Conservation (phyloP, 129 eudicot genomes). For the Artemisia tridentata region DNA sequence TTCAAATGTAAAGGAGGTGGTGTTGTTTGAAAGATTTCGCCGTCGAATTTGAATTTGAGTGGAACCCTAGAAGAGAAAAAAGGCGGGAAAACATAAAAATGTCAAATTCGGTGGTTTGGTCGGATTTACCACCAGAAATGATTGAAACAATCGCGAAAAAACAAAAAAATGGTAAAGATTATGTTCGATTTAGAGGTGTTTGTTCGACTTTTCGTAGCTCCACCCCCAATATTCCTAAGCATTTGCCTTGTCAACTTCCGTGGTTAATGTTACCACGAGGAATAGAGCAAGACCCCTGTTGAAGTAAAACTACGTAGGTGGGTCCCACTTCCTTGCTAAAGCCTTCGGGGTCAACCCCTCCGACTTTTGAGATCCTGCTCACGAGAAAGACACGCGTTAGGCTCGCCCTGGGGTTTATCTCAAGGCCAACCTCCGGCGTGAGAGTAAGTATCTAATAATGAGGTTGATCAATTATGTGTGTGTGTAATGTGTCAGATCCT, state of each 20-base stretch:
- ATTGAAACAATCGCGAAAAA: constrained; percentile 40
- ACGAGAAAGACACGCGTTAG: no score
- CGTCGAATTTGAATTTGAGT: constrained; percentile 1
- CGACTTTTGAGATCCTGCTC: no score
- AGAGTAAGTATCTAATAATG: no score
- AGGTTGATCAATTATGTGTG: no score
- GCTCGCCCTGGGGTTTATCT: no score
- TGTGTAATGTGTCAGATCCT: no score
- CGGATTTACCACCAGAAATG: constrained; percentile 64
- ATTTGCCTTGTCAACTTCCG: constrained; percentile 64
- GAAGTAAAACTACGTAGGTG: no score
- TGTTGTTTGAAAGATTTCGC: constrained; percentile 3
- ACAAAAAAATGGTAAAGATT: constrained; percentile 42
- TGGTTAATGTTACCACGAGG: constrained; percentile 61
- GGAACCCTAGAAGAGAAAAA: background rate
- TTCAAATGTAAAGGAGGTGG: background rate
- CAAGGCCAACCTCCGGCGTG: no score
- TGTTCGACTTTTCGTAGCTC: constrained; percentile 51
- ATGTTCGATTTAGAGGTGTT: constrained; percentile 63
- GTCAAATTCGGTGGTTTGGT: constrained; percentile 50
- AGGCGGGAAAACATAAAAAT: background rate
- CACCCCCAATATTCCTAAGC: constrained; percentile 37
- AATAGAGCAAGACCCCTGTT: constrained; percentile 33
- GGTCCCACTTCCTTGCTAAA: no score
- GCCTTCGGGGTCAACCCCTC: no score